A percentile compares a stretch with the other conserved stretches of the same genome.
Evolutionary conservation across 331 rosid genomes (phyloP).

Genomic region (Malus hybrid): DNA sequence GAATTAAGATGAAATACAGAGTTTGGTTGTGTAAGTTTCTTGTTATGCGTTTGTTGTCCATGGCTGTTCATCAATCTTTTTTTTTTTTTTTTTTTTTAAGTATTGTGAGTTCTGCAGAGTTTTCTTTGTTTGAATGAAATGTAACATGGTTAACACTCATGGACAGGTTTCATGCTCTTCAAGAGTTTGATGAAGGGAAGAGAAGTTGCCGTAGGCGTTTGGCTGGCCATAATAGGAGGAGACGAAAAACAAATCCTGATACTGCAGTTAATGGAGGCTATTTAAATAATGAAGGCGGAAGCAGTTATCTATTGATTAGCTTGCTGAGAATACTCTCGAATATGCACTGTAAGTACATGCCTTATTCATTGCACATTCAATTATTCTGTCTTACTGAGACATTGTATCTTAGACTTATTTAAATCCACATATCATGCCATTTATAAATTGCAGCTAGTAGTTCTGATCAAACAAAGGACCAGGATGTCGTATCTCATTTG

Average conservation of each 20-base stretch:
- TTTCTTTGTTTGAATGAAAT: not conserved
- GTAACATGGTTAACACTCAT: slow-evolving; percentile 18
- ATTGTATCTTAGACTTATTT: slow-evolving; percentile 14
- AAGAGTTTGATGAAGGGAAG: slow-evolving; percentile 87
- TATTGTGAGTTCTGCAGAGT: not conserved
- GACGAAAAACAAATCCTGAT: slow-evolving; percentile 61
- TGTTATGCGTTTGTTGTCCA: not conserved
- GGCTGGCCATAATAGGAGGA: slow-evolving; percentile 83
- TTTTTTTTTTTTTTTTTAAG: too few relatives aligned
- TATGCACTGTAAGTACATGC: slow-evolving; percentile 56
- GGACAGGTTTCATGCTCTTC: slow-evolving; percentile 76
- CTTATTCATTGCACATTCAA: not conserved
- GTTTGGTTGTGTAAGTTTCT: slow-evolving; percentile 9
- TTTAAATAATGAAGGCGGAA: slow-evolving; percentile 49
- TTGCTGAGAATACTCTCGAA: slow-evolving; percentile 66
- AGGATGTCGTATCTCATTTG: slow-evolving; percentile 65
- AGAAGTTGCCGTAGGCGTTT: slow-evolving; percentile 88
- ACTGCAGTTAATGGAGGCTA: slow-evolving; percentile 46
- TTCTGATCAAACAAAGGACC: slow-evolving; percentile 53
- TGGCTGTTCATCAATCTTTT: not conserved
- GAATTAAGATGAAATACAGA: not conserved
- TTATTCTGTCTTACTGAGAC: slow-evolving; percentile 1
- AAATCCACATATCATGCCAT: slow-evolving; percentile 27
- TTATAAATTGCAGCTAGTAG: slow-evolving; percentile 57
- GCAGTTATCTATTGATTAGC: slow-evolving; percentile 61